Percentiles rank a stretch among this genome's conserved stretches.
phyloP scores from a whole-genome alignment of 768 basidiomycete genomes.

The Lentinula lateritia region DNA sequence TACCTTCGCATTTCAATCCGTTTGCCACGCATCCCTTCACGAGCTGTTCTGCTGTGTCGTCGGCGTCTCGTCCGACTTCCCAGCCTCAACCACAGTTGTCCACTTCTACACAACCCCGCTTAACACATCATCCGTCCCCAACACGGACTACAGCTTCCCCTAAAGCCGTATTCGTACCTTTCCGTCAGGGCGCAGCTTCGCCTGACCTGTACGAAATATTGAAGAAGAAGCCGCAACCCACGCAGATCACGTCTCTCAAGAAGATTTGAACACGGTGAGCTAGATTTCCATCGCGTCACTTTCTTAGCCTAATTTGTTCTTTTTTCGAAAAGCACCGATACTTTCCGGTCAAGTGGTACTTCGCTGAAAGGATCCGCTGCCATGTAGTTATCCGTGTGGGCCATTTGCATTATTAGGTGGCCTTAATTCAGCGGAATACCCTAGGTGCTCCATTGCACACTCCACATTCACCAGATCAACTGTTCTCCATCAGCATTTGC shows the following conservation, averaged over 20 bases:
- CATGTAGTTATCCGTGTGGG: too few species aligned
- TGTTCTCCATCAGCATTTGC: too few species aligned
- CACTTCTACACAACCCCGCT: neutral
- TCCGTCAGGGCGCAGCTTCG: conserved; percentile 5
- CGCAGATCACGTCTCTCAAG: neutral
- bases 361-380: neutral
- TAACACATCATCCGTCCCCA: neutral
- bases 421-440: neutral
- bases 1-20: conserved; percentile 3
- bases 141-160: neutral
- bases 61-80: neutral
- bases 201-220: conserved; percentile 9
- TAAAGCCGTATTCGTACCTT: conserved; percentile 6
- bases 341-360: neutral
- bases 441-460: neutral
- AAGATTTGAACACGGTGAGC: neutral
- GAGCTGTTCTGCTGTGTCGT: neutral
- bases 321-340: neutral
- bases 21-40: conserved; percentile 8
- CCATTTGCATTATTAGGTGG: too few species aligned
- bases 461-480: neutral
- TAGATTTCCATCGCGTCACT: neutral
- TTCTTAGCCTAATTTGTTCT: neutral
- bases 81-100: neutral
- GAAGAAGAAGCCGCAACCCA: conserved; percentile 6